Evolutionary conservation across 257 asterid species (phyloP), one percentile per base, ranked within the genome.

Genomic region (Solanum ossicruentum): DNA sequence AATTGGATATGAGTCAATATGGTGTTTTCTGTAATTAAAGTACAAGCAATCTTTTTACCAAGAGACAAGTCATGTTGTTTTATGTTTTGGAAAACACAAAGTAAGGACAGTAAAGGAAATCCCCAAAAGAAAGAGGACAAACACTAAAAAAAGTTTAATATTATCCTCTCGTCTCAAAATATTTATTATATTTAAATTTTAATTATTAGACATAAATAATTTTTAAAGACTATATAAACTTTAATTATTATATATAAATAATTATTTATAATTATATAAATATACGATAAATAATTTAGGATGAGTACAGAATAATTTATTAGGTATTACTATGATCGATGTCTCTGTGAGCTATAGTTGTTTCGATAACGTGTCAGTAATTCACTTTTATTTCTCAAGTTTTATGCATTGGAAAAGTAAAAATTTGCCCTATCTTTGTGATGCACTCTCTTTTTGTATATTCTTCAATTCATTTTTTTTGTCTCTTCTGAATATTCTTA

Each of bases 111-210:
- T 10, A 11, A 51, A 32, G 63, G 80, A 47, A 67, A 51, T 85
- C 82, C 85, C 87, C 91, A 82, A 87, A 86, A 85, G 51, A 88
- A 88, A 85, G 61, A 71, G 26, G 82, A 51, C 65, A 77, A 77
- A 51, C 12, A 58, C 82, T 16, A 13, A 77, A 45, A 77, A 73
- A 49, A 23, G 61, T 21, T 21, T 23, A n/a, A 10, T 57, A 18
- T 57, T 1, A 20, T 57, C 12, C 7, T 41, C 3, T 41, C 13
- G 13, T 9, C 2, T 20, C 26, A 20, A 66, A 66, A 66, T 28
- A 66, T 1, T 66, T 12, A 4, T 66, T 1, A 1, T 13, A 5
- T 3, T 63, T 23, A 23, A 52, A 13, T 52, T 52, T 54, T 23
- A 12, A 2, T 58, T 58, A 20, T 10, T 58, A 1, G 10, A 1